These are phyloP conservation scores for Kappamyces sp. DNA, from an alignment of 192 early-diverging fungal species.

Conservation along the genomic window DNA sequence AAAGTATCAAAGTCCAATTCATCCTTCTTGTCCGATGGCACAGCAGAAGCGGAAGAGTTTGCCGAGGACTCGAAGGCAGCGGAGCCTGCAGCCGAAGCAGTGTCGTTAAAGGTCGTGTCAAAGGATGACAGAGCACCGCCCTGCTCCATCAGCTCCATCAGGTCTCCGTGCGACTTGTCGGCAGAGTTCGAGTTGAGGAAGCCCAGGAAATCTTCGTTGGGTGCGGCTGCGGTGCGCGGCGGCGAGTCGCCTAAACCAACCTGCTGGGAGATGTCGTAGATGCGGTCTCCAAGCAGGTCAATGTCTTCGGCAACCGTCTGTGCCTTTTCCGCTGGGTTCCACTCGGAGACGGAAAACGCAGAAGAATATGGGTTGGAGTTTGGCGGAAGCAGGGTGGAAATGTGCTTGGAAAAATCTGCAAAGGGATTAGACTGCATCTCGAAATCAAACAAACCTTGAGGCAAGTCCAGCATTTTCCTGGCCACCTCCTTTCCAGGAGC, in stretches of 20 bases:
- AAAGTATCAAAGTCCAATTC: conserved; percentile 15
- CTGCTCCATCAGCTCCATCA: not conserved
- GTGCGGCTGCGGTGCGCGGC: too few species aligned
- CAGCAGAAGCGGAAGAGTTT: not conserved
- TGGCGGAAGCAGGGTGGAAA: not conserved
- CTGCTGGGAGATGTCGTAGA: conserved; percentile 19
- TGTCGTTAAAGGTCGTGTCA: not conserved
- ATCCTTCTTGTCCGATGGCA: not conserved
- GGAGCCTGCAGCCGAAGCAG: not conserved
- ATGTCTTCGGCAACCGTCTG: conserved; percentile 35
- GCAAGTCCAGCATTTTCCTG: not conserved
- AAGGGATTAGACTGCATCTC: not conserved
- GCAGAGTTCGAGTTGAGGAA: not conserved
- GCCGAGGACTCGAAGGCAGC: not conserved
- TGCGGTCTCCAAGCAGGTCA: conserved; percentile 36
- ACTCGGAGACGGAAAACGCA: not conserved
- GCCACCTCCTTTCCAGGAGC: conserved; percentile 17
- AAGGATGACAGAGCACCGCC: not conserved
- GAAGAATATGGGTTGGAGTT: not conserved
- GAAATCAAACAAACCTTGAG: not conserved
- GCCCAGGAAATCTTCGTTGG: not conserved
- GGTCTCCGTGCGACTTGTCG: not conserved
- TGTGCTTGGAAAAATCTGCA: not conserved
- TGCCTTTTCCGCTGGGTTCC: conserved; percentile 13
- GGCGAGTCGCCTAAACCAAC: conserved; percentile 21